Conservation (phyloP, 106 monocot species). For the Phalaenopsis aphrodite region DNA sequence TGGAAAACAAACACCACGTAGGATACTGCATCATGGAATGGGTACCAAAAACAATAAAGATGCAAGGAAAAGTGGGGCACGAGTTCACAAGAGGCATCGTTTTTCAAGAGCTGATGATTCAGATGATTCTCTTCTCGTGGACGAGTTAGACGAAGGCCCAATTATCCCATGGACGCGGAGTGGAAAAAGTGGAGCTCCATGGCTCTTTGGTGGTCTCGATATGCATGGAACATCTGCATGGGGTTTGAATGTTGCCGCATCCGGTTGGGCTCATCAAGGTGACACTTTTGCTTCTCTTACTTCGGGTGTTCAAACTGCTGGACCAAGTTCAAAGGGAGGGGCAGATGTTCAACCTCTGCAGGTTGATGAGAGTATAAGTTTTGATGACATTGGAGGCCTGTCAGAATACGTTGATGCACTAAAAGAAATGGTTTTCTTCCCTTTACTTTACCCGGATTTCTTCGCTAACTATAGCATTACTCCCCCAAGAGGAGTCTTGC, state of each 20-base stretch:
- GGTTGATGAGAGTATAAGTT: constrained; percentile 86
- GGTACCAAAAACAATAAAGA: constrained; percentile 60
- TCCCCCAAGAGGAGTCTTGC: constrained; percentile 91
- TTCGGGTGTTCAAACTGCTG: constrained; percentile 82
- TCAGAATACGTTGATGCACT: constrained; percentile 90
- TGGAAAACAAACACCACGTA: constrained; percentile 77
- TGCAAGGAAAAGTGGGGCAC: constrained; percentile 62
- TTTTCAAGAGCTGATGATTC: constrained; percentile 75
- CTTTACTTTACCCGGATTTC: constrained; percentile 93
- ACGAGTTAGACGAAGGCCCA: constrained; percentile 88
- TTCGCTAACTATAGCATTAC: constrained; percentile 93
- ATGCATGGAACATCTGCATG: constrained; percentile 74
- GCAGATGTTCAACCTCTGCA: constrained; percentile 97
- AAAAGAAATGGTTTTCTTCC: constrained; percentile 99
- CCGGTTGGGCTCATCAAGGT: constrained; percentile 93
- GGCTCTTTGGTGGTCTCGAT: constrained; percentile 79
- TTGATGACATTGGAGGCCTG: constrained; percentile 93
- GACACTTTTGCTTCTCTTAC: constrained; percentile 47
- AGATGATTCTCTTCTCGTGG: constrained; percentile 98
- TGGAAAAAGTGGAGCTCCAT: constrained; percentile 68
- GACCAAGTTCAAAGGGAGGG: constrained; percentile 97
- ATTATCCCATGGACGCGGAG: constrained; percentile 69
- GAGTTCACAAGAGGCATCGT: constrained; percentile 68
- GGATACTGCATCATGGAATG: constrained; percentile 82
- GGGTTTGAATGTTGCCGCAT: constrained; percentile 81